Evolutionary conservation across 441 rosid genomes (phyloP).

Genomic region (Kokia cookei): DNA sequence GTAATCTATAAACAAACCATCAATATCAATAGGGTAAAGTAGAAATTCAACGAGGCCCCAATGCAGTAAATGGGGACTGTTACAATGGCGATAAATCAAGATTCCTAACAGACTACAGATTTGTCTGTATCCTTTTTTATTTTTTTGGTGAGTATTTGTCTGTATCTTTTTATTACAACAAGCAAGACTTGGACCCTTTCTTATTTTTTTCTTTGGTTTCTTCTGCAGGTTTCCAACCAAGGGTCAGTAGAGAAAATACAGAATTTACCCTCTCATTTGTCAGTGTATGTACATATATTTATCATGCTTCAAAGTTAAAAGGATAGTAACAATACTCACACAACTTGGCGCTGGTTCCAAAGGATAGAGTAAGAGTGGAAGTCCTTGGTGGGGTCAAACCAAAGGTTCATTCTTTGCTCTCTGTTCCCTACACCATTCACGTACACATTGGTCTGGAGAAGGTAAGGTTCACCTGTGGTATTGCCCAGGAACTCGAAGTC

Average conservation of each 20-base stretch:
- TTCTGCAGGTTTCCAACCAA: not conserved
- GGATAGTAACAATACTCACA: conserved; percentile 38
- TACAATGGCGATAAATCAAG: not conserved
- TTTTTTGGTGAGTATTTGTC: not conserved
- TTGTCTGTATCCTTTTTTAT: not conserved
- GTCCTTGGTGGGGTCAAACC: conserved; percentile 94
- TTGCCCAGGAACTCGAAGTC: conserved; percentile 96
- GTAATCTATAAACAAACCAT: not conserved
- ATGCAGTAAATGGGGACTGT: not conserved
- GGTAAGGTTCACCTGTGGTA: conserved; percentile 83
- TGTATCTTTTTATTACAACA: not conserved
- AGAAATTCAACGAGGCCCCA: not conserved
- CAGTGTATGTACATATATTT: not conserved
- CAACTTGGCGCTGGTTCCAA: conserved; percentile 85
- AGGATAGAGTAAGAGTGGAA: conserved; percentile 79
- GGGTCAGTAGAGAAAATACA: not conserved
- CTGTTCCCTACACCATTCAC: conserved; percentile 92
- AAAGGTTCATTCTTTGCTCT: conserved; percentile 81
- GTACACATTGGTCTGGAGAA: conserved; percentile 80
- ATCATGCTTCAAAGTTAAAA: not conserved
- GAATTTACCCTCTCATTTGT: not conserved
- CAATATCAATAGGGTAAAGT: not conserved
- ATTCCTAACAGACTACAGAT: not conserved
- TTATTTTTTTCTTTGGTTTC: not conserved
- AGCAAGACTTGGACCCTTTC: not conserved